phyloP scores from a whole-genome alignment of 1,139 yeast species.

The Geotrichum macrosporum region DNA sequence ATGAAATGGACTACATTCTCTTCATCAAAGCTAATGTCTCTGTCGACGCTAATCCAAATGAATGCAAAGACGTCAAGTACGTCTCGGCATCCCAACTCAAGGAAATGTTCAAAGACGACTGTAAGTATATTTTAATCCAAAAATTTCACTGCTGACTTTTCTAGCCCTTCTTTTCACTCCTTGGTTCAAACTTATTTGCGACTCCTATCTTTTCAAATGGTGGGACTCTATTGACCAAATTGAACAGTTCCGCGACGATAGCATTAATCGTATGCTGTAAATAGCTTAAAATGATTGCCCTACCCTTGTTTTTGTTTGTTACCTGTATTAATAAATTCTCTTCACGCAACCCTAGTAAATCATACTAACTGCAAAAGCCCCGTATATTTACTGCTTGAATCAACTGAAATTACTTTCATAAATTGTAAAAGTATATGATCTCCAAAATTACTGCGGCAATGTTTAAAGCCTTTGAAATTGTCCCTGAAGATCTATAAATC shows the following conservation, averaged over 20 bases:
- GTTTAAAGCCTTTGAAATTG: no score
- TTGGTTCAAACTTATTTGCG: constrained; percentile 95
- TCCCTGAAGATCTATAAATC: no score
- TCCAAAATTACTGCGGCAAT: no score
- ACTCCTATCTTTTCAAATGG: constrained; percentile 87
- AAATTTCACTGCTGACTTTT: constrained; percentile 21
- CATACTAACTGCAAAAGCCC: no score
- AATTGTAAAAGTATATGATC: no score
- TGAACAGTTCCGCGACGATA: constrained; percentile 39
- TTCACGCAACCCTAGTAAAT: no score
- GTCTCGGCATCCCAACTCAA: constrained; percentile 65
- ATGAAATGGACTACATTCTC: constrained; percentile 91
- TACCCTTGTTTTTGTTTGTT: no score
- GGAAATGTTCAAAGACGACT: constrained; percentile 64
- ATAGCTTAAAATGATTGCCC: no score
- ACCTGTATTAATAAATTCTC: no score
- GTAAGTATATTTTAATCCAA: constrained; percentile 8
- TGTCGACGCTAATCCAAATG: constrained; percentile 56
- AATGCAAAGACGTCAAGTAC: constrained; percentile 75
- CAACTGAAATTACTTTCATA: no score
- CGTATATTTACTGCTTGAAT: no score
- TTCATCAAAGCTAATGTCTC: constrained; percentile 62
- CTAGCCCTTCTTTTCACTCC: constrained; percentile 71
- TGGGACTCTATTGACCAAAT: constrained; percentile 71
- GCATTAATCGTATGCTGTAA: constrained; percentile 31